Evolutionary conservation across 164 flowering plant species (phyloP).

Genomic region (Annona squamosa): DNA sequence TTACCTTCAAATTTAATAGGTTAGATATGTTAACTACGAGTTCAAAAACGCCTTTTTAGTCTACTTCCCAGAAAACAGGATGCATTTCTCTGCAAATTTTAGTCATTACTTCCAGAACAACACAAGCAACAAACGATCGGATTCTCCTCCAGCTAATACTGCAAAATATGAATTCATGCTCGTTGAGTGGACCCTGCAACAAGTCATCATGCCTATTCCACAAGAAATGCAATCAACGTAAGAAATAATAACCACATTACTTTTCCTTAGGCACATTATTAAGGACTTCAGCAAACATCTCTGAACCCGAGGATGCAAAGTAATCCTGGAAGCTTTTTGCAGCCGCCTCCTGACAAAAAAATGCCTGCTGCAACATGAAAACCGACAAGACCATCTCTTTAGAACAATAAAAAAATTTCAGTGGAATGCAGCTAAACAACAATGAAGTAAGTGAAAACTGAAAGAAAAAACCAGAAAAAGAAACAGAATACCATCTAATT

Average conservation of each 20-base stretch:
- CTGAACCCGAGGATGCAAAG: constrained; percentile 15
- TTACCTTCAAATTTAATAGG: neutral
- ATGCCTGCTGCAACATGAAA: constrained; percentile 25
- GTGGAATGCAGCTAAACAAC: neutral
- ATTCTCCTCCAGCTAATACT: neutral
- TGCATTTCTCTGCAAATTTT: neutral
- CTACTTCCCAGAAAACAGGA: neutral
- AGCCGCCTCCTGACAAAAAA: constrained; percentile 17
- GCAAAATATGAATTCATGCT: neutral
- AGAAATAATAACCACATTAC: constrained; percentile 19
- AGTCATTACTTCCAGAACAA: neutral
- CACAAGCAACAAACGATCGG: neutral
- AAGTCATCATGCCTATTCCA: no score
- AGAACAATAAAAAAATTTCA: no score
- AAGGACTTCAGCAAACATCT: constrained; percentile 23
- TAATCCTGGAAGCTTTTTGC: constrained; percentile 22
- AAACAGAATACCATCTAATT: neutral
- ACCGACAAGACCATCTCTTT: neutral
- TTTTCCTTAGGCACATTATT: constrained; percentile 25
- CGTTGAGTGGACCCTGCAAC: no score
- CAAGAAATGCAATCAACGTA: neutral
- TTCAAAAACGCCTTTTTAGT: neutral
- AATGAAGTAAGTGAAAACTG: neutral
- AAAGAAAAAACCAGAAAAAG: neutral
- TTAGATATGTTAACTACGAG: neutral